These are phyloP conservation scores for Voacanga thouarsii DNA, from an alignment of 257 asterid species.

Conservation along the genomic window DNA sequence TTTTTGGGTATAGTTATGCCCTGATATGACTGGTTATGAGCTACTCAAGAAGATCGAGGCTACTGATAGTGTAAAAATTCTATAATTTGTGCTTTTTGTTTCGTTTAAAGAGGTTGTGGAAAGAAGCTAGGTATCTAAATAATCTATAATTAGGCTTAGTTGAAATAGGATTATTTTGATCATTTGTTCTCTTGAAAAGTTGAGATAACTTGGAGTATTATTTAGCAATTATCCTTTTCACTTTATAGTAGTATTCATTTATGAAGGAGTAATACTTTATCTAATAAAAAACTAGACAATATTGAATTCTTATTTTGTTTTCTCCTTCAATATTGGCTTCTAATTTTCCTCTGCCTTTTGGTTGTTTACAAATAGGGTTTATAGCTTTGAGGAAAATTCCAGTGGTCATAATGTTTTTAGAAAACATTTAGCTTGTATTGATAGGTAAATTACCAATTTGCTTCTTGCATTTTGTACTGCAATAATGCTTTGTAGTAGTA, in stretches of 20 bases:
- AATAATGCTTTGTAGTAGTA: background rate
- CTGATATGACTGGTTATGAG: slow-evolving; percentile 97
- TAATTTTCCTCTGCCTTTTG: background rate
- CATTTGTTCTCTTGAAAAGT: background rate
- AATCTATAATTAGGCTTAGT: background rate
- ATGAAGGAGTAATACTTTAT: background rate
- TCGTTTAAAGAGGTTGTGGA: background rate
- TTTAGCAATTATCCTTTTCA: background rate
- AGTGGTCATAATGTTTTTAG: slow-evolving; percentile 87
- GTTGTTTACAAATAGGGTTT: slow-evolving; percentile 51
- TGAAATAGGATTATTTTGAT: background rate
- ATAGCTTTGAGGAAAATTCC: slow-evolving; percentile 59
- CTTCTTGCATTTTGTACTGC: background rate
- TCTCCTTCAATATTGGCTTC: no score
- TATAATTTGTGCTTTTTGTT: background rate
- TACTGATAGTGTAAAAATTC: slow-evolving; percentile 5
- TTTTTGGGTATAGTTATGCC: no score
- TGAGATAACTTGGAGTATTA: background rate
- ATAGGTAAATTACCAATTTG: slow-evolving; percentile 45
- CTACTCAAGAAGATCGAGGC: slow-evolving; percentile 90
- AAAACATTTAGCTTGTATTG: slow-evolving; percentile 68
- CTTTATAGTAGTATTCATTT: no score
- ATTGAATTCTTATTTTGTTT: background rate
- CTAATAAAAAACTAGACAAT: no score
- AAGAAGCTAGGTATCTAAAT: background rate